Evolutionary conservation across 2,329 filamentous ascomycete genomes (phyloP), one percentile per base, ranked within the genome.

Genomic region (Colletotrichum brevisporum): DNA sequence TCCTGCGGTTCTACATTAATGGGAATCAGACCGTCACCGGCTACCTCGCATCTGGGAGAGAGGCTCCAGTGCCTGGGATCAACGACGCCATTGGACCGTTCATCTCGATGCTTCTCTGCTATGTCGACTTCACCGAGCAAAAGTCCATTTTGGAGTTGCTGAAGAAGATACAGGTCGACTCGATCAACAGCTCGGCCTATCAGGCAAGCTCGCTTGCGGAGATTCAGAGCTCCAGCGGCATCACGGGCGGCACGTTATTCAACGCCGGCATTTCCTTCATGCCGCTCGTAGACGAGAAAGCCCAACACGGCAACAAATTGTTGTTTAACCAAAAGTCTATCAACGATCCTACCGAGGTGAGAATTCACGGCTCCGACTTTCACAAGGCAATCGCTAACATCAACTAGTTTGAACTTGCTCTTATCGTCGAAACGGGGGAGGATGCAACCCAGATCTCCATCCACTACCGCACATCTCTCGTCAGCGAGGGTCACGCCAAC

Each of bases 1-100:
- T 86, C 0, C 73, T 89, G 4, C 79, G 82, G 2, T 76, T 76
- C 4, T 87, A 86, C 71, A 85, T 85, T 1, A 81, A 81, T 0
- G 76, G 78, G 0, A 77, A 78, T 3, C 83, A 86, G 48, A 81
- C 88, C 0, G 85, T 83, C 36, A 89, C 89, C 68, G 87, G 87
- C 1, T 85, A 88, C 63, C 81, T 88, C 0, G 75, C 86, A 4
- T 86, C 85, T 0, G 87, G 87, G 2, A 80, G 88, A 15, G 86
- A 89, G 68, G 80, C 84, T 4, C 82, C 85, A 1, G 77, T 89
- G 1, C 76, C 80, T 2, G 81, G 82, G 1, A 83, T 88, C 12
- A 79, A 84, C 2, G 78, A 83, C 3, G 82, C 85, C 2, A 81
- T 86, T 12, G 87, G 88, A 0, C 80, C 82, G 10, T 85, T 88